Evolutionary conservation across 306 rosid genomes (phyloP).

Genomic region (Pterocarpus macrocarpus): DNA sequence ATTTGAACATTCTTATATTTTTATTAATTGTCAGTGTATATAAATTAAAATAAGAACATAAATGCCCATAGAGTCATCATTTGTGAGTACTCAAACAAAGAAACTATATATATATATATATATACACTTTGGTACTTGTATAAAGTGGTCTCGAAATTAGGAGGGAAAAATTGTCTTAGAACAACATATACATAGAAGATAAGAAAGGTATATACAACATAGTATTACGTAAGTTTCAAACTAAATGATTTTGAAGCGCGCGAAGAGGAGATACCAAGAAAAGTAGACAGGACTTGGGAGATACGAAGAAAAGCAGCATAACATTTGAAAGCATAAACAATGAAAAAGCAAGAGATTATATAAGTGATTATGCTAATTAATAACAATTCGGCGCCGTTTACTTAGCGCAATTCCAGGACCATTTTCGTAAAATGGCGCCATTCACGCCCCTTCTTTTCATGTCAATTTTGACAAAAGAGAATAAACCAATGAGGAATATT

Average conservation of each 20-base stretch:
- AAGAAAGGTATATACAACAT: no score
- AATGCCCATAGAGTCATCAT: no score
- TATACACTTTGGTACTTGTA: no score
- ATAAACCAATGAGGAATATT: slow-evolving; percentile 18
- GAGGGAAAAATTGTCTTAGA: no score
- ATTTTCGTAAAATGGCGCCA: slow-evolving; percentile 55
- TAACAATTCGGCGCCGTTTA: slow-evolving; percentile 59
- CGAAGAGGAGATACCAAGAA: slow-evolving; percentile 31
- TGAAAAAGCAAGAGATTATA: slow-evolving; percentile 36
- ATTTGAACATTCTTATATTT: no score
- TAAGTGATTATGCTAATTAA: slow-evolving; percentile 27
- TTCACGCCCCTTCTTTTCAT: slow-evolving; percentile 67
- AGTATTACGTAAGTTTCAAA: neutral
- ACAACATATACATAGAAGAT: no score
- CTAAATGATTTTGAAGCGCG: neutral
- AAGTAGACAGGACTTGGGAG: slow-evolving; percentile 45
- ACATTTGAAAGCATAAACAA: slow-evolving; percentile 44
- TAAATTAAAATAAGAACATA: no score
- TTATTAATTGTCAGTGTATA: no score
- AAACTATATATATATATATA: no score
- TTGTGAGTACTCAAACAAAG: no score
- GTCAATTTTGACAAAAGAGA: slow-evolving; percentile 30
- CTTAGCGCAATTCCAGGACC: slow-evolving; percentile 61
- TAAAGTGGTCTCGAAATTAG: no score
- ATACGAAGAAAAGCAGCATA: slow-evolving; percentile 49